Conservation (phyloP, 805 yeast species). For the Kurtzmaniella cleridarum region DNA sequence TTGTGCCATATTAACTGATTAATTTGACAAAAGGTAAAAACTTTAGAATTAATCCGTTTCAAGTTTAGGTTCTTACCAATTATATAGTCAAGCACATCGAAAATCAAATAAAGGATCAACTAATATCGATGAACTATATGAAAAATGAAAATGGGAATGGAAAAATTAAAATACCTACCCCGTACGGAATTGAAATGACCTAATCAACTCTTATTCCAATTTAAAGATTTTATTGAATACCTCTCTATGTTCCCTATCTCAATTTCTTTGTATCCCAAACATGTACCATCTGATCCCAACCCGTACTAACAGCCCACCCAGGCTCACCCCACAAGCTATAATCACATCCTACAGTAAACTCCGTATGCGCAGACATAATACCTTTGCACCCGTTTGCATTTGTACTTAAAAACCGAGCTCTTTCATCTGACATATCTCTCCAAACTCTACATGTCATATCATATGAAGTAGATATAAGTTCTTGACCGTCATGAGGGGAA, state of each 20-base stretch:
- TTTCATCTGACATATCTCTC: conserved; percentile 64
- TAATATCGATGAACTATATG: too few relatives aligned
- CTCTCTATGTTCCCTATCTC: not conserved
- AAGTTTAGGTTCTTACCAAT: too few relatives aligned
- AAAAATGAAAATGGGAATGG: too few relatives aligned
- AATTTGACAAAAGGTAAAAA: too few relatives aligned
- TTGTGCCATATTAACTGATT: too few relatives aligned
- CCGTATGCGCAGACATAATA: conserved; percentile 67
- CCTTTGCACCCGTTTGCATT: conserved; percentile 48
- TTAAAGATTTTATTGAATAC: too few relatives aligned
- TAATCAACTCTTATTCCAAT: too few relatives aligned
- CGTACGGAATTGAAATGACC: too few relatives aligned
- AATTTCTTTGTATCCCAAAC: conserved; percentile 71
- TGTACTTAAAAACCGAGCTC: conserved; percentile 40
- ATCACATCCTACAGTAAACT: conserved; percentile 90
- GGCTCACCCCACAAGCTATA: conserved; percentile 97
- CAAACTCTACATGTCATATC: conserved; percentile 92
- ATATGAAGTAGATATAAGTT: conserved; percentile 71
- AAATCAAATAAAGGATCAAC: too few relatives aligned
- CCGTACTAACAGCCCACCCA: conserved; percentile 91
- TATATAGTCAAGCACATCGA: too few relatives aligned
- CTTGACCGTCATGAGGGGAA: conserved; percentile 82
- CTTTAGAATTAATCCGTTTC: too few relatives aligned
- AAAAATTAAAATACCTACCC: too few relatives aligned
- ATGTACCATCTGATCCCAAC: conserved; percentile 95